phyloP scores from a whole-genome alignment of 306 rosid species.

The Prinsepia uniflora region DNA sequence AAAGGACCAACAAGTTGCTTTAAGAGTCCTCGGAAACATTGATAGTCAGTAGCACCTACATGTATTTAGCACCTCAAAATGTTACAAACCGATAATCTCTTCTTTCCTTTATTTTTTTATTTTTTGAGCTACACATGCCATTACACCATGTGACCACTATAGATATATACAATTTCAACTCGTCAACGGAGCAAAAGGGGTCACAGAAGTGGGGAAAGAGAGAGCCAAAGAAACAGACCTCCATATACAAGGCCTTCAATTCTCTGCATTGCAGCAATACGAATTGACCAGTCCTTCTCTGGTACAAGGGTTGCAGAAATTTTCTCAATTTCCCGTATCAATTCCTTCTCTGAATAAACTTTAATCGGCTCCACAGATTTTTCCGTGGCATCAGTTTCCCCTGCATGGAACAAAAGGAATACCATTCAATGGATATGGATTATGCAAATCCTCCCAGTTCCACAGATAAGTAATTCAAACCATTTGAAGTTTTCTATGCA shows the following conservation, averaged over 20 bases:
- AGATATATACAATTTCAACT: not conserved
- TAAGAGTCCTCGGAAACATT: constrained; percentile 75
- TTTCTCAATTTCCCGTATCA: constrained; percentile 86
- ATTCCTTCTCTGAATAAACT: constrained; percentile 95
- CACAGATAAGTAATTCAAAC: not conserved
- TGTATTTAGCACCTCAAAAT: not conserved
- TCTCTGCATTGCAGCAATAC: constrained; percentile 95
- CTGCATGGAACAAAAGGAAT: constrained; percentile 43
- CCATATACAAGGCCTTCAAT: constrained; percentile 89
- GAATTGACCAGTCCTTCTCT: constrained; percentile 95
- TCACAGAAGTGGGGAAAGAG: not conserved
- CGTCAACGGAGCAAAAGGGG: not conserved
- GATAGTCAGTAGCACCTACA: constrained; percentile 82
- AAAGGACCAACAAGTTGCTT: constrained; percentile 96
- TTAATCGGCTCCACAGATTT: constrained; percentile 70
- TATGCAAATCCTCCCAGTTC: constrained; percentile 18
- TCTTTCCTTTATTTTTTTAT: too few relatives aligned
- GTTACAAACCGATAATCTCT: not conserved
- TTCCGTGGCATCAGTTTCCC: constrained; percentile 59
- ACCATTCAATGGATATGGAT: constrained; percentile 25
- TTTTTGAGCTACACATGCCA: constrained; percentile 3
- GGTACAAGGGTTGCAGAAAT: constrained; percentile 88
- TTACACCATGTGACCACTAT: not conserved
- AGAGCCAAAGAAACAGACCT: constrained; percentile 47
- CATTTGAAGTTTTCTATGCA: not conserved